Evolutionary conservation across 805 yeast genomes (phyloP), one percentile per base, ranked within the genome.

Genomic region (Pichia heedii): DNA sequence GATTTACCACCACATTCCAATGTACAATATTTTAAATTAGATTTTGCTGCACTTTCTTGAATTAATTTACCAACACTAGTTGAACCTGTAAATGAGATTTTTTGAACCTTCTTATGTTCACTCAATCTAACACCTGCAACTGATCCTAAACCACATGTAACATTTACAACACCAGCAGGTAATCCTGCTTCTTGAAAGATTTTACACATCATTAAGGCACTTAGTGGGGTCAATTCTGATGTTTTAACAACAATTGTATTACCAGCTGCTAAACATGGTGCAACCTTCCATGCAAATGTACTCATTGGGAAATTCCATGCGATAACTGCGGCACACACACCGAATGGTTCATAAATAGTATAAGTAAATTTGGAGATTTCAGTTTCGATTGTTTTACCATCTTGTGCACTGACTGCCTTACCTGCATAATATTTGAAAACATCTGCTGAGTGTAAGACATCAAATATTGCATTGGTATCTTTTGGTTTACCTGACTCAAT

Each of bases 1-100:
- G 96, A 88, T 71, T 89, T 89, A 62, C 97, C 97, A 61, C 97
- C 97, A 57, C 88, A 79, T 71, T 89, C 97, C 61, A 89, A 74
- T 36, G 97, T 89, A 50, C 88, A 86, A 65, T 84, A 87, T 75
- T 89, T 89, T 65, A 89, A 73, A 66, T 80, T 79, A 39, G 85
- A 75, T 51, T 95, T 86, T 50, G 95, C 89, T 49, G 95, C 89
- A 48, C 74, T 72, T 65, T 75, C 76, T 82, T 85, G 81, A 60
- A 89, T 84, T 55, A 67, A 68, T 63, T 84, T 83, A 60, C 97
- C 97, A 47, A 75, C 72, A 43, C 71, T 74, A 36, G 85, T 78
- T 34, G 83, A 77, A 56, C 85, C 85, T 36, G 85, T 79, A 64
- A 79, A 79, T 12, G 84, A 79, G 55, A 79, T 67, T 65, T 79